Conservation (phyloP, 2,329 filamentous ascomycete genomes). For the Diaporthe velutina region DNA sequence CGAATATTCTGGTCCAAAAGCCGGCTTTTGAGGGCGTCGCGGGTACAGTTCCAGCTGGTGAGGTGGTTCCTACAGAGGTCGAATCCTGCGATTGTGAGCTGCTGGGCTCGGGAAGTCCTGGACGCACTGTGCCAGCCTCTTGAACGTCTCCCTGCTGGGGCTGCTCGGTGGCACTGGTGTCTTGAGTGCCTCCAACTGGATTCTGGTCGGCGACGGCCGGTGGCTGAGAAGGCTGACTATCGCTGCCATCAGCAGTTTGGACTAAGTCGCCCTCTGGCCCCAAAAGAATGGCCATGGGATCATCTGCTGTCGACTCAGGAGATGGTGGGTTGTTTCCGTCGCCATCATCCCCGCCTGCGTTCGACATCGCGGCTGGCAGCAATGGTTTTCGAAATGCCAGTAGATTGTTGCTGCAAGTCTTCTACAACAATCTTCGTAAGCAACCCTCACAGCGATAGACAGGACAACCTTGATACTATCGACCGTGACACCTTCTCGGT, state of each 20-base stretch:
- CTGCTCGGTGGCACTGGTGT: background rate
- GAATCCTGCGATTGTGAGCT: background rate
- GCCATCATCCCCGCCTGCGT: background rate
- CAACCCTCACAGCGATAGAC: background rate
- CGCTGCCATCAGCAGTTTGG: background rate
- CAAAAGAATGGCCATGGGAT: background rate
- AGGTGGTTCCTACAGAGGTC: background rate
- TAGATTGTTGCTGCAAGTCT: background rate
- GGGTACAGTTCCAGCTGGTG: background rate
- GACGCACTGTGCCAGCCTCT: background rate
- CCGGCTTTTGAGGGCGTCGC: background rate
- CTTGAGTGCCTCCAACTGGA: background rate
- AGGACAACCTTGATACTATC: background rate
- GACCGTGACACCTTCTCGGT: background rate
- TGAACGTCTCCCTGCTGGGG: background rate
- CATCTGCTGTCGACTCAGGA: background rate
- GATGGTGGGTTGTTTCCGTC: background rate
- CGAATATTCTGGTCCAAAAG: background rate
- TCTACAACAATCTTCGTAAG: background rate
- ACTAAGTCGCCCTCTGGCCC: background rate
- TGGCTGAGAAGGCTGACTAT: background rate
- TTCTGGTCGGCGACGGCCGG: background rate
- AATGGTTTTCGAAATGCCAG: background rate
- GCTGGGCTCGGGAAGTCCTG: too few species aligned
- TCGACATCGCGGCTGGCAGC: constrained; percentile 8